Evolutionary conservation across 768 basidiomycete genomes (phyloP), one percentile per base, ranked within the genome.

Genomic region (Podaxis rugospora): DNA sequence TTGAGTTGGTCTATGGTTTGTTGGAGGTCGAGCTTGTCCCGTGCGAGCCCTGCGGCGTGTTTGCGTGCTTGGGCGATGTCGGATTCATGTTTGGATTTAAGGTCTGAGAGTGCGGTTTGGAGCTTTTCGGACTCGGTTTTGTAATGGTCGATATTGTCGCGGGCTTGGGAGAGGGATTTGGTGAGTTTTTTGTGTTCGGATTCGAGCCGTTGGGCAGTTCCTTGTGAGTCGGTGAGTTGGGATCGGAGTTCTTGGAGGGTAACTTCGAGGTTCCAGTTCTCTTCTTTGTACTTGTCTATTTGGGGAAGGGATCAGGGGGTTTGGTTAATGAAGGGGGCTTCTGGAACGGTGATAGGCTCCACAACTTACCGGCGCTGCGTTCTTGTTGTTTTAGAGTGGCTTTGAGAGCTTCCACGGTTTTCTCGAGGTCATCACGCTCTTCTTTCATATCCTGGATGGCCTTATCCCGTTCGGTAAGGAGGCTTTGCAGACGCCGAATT

Each of bases 221-320:
- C 74, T 64, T 92, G 87, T 1, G 85, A 81, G 52, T 90, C 87
- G 32, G 80, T 69, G 50, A 90, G 78, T 65, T 91, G 86, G 1
- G 83, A 76, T 40, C 88, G 88, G 23, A 95, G 80, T 62, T 97
- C 95, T 71, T 98, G 96, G 28, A 94, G 78, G 14, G 84, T 83
- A 52, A 98, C 94, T 77, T 98, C 96, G 60, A 98, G 86, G 69
- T 98, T 96, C 97, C 97, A 98, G 72, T 97, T 98, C 75, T 95
- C 94, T 75, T 98, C 96, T 75, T 94, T 94, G 85, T 87, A 96
- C 64, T 94, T 93, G 72, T 98, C 96, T 89, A 59, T 51, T 39
- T n/a, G 5, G 27, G 32, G 40, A 14, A 18, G 62, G 25, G 25
- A 36, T 64, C 27, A 58, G 42, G 28, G 51, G 21, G 58, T 3